These are phyloP conservation scores for Ophiosphaerella narmari DNA, from an alignment of 2,329 filamentous ascomycete genomes.

Conservation along the genomic window DNA sequence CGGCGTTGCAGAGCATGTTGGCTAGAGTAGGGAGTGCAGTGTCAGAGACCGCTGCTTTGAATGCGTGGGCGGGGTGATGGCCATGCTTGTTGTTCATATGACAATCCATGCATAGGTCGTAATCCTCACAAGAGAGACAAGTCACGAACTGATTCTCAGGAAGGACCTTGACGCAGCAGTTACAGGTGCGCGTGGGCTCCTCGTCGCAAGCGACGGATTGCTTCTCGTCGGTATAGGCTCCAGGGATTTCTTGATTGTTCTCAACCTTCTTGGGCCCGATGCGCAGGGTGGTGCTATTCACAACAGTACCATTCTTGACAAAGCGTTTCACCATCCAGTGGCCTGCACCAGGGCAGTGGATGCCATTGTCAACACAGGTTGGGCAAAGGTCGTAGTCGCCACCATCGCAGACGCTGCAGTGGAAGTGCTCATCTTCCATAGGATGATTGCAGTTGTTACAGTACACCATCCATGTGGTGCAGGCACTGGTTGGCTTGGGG, in stretches of 20 bases:
- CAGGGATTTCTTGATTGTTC: constrained; percentile 48
- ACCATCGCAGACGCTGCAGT: constrained; percentile 90
- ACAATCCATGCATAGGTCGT: constrained; percentile 86
- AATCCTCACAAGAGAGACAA: constrained; percentile 84
- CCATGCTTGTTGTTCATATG: constrained; percentile 78
- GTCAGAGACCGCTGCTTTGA: constrained; percentile 69
- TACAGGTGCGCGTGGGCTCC: constrained; percentile 68
- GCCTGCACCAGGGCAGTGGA: constrained; percentile 74
- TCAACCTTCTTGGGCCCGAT: constrained; percentile 66
- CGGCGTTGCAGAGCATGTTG: constrained; percentile 71
- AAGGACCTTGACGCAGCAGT: constrained; percentile 71
- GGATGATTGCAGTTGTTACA: constrained; percentile 87
- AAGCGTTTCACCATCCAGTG: constrained; percentile 96
- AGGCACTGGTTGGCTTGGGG: constrained; percentile 44
- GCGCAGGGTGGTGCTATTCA: constrained; percentile 84
- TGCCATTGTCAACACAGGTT: constrained; percentile 73
- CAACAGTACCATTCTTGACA: constrained; percentile 75
- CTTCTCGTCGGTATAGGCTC: constrained; percentile 52
- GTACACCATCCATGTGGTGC: constrained; percentile 75
- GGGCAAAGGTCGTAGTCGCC: constrained; percentile 95
- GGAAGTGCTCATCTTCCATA: constrained; percentile 84
- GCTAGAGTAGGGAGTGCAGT: constrained; percentile 63
- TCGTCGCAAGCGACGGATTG: constrained; percentile 45
- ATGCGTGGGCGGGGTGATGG: constrained; percentile 86
- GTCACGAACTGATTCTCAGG: constrained; percentile 82